Evolutionary conservation across 1,284 basidiomycete species (phyloP).

Genomic region (Cutaneotrichosporon sp.): DNA sequence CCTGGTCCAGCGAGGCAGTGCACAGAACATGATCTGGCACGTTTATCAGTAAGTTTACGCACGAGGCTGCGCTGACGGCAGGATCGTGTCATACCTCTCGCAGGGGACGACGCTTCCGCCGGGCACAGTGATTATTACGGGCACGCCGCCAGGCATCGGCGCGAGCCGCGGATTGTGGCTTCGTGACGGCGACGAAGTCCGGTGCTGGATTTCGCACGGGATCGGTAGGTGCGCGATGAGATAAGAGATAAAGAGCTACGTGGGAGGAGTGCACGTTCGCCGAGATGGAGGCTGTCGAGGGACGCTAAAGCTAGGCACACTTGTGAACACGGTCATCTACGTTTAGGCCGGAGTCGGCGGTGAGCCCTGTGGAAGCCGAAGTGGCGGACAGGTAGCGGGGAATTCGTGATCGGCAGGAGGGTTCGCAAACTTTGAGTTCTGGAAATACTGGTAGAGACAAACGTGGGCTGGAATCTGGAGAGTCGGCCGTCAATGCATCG

Average conservation of each 20-base stretch:
- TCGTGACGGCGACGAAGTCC: slow-evolving; percentile 68
- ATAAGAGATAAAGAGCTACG: too few relatives aligned
- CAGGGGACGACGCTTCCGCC: slow-evolving; percentile 77
- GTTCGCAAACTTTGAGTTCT: too few relatives aligned
- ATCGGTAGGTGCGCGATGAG: slow-evolving; percentile 17
- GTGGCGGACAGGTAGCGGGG: too few relatives aligned
- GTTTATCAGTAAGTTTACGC: slow-evolving; percentile 22
- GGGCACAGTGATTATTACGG: slow-evolving; percentile 74
- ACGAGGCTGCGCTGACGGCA: slow-evolving; percentile 4
- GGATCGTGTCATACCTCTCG: slow-evolving; percentile 63
- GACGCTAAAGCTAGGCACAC: slow-evolving; percentile 62
- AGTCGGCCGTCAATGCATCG: too few relatives aligned
- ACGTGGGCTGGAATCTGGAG: too few relatives aligned
- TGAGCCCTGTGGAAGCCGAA: too few relatives aligned
- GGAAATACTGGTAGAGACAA: too few relatives aligned
- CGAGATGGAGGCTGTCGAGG: too few relatives aligned
- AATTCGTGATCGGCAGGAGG: not conserved
- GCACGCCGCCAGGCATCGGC: slow-evolving; percentile 66
- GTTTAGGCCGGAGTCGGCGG: too few relatives aligned
- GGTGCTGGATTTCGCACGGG: slow-evolving; percentile 51
- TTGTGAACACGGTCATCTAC: slow-evolving; percentile 68
- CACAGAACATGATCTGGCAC: slow-evolving; percentile 45
- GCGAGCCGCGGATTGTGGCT: slow-evolving; percentile 66
- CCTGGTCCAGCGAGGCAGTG: slow-evolving; percentile 67
- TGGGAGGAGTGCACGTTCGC: not conserved